Evolutionary conservation across 768 basidiomycete species (phyloP), one percentile per base, ranked within the genome.

Genomic region (Hypholoma sublateritium): DNA sequence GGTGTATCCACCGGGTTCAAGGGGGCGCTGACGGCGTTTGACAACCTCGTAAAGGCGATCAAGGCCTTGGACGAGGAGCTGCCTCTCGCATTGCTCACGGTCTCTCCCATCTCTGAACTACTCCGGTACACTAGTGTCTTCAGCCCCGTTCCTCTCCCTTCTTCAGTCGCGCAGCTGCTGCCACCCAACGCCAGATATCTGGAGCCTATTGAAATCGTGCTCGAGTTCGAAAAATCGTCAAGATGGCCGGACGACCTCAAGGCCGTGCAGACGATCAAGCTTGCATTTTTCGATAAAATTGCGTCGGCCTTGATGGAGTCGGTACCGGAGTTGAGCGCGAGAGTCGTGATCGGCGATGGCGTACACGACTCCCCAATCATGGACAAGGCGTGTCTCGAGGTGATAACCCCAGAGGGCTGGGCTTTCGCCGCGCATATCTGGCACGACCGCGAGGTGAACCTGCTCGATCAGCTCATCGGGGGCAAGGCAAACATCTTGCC

Each of bases 241-340:
- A 83, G 84, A 59, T 99, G 97, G 97, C 96, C 97, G 0, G 95
- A 98, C 65, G 94, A 98, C 61, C 80, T 98, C 4, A 80, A 78
- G 16, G 94, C 95, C 0, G 90, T 98, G 46, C 96, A 97, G 69
- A 93, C 93, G 60, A 88, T 94, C 71, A 98, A 98, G 70, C 76
- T 96, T 1, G 96, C 95, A 0, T 89, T 98, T 68, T 84, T 98
- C 59, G 91, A 94, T 66, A 83, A 85, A 39, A 78, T 98, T 6
- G 93, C 89, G 1, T 74, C 77, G 17, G 77, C 79, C 1, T 76
- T 97, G 46, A 84, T 85, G 81, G 68, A 71, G 9, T 65, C 76
- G 1, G 72, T 80, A 1, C 56, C 76, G 0, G 85, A 84, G 7
- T 69, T 87, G 3, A 78, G 68, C 16, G 88, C 87, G 0, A 64